Evolutionary conservation across 257 asterid genomes (phyloP).

Genomic region (Solanum piurae): DNA sequence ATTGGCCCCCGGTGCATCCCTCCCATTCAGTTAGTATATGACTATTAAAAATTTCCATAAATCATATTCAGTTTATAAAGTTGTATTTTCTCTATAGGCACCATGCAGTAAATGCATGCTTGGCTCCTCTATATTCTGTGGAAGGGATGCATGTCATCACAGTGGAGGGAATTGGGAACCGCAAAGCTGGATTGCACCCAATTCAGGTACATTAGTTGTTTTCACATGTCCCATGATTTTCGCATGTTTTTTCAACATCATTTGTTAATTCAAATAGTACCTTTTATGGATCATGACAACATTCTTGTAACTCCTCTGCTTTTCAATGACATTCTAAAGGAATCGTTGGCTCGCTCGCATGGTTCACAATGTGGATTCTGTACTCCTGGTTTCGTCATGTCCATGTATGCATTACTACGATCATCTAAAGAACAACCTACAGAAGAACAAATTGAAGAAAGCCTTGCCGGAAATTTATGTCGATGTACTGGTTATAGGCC

Average conservation of each 20-base stretch:
- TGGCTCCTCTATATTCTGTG: slow-evolving; percentile 92
- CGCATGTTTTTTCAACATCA: background rate
- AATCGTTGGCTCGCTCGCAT: slow-evolving; percentile 72
- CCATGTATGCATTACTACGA: slow-evolving; percentile 85
- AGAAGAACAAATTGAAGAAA: slow-evolving; percentile 75
- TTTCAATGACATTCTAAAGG: slow-evolving; percentile 36
- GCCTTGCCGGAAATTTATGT: slow-evolving; percentile 93
- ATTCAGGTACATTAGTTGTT: slow-evolving; percentile 47
- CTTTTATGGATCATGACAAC: background rate
- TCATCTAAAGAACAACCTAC: slow-evolving; percentile 65
- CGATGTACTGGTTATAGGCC: slow-evolving; percentile 99
- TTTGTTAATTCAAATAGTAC: background rate
- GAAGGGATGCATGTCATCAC: slow-evolving; percentile 98
- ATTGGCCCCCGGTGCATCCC: background rate
- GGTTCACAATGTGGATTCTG: slow-evolving; percentile 99
- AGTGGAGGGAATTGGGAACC: slow-evolving; percentile 86
- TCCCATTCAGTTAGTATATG: background rate
- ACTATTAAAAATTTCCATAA: background rate
- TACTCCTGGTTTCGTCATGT: slow-evolving; percentile 96
- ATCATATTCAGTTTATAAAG: background rate
- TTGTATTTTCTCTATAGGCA: slow-evolving; percentile 40
- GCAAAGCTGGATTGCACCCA: slow-evolving; percentile 79
- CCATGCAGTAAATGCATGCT: slow-evolving; percentile 78
- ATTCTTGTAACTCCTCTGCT: background rate
- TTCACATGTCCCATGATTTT: background rate